A percentile compares a stretch with the other conserved stretches of the same genome.
These are phyloP conservation scores for Stemphylium lycopersici DNA, from an alignment of 2,329 filamentous ascomycete species.

Conservation along the genomic window DNA sequence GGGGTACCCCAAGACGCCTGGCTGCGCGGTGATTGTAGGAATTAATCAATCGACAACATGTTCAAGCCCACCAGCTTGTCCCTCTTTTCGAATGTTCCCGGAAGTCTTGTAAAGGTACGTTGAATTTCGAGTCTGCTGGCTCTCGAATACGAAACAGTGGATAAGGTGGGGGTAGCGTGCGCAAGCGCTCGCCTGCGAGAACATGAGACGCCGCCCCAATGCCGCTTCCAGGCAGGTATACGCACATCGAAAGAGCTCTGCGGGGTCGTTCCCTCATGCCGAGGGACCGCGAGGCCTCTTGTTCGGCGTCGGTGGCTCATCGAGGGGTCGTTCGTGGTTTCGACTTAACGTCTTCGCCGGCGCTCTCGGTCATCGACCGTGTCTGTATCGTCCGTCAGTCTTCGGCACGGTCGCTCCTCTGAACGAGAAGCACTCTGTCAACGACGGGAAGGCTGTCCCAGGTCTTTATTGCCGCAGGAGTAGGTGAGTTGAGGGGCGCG, in stretches of 20 bases:
- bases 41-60: background rate
- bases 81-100: background rate
- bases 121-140: background rate
- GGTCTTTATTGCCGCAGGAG: background rate
- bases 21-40: background rate
- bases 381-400: background rate
- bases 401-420: background rate
- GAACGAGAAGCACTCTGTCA: background rate
- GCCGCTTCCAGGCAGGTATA: background rate
- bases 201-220: background rate
- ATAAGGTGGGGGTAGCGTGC: background rate
- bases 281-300: background rate
- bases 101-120: background rate
- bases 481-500: background rate
- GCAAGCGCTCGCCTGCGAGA: background rate
- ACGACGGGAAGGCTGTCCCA: background rate
- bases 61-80: background rate
- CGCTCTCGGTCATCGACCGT: constrained; percentile 1
- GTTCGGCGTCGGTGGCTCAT: background rate
- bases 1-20: background rate
- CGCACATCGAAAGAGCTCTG: background rate
- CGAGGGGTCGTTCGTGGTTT: background rate
- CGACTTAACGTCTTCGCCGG: constrained; percentile 5
- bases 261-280: no score
- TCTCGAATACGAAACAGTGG: background rate